phyloP scores from a whole-genome alignment of 352 stramenopile genomes.

The Globisporangium rhizosaccharum region DNA sequence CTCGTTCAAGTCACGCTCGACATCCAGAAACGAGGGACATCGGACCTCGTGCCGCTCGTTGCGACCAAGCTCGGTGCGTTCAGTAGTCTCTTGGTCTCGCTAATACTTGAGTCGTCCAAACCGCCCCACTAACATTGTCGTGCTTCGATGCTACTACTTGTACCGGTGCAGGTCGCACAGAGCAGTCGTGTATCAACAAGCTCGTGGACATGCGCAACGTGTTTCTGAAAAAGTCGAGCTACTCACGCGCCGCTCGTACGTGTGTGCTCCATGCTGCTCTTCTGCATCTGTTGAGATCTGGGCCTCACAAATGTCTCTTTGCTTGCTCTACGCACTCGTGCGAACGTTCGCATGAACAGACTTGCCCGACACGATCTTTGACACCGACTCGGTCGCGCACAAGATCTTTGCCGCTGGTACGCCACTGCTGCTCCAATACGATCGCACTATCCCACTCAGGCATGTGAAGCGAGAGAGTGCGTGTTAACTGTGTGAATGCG shows the following conservation, averaged over 20 bases:
- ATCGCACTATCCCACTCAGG: no score
- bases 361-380: conserved; percentile 48
- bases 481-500: not conserved
- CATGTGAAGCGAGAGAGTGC: no score
- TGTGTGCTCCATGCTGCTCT: not conserved
- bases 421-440: not conserved
- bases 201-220: conserved; percentile 47
- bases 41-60: conserved; percentile 28
- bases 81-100: not conserved
- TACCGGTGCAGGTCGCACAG: conserved; percentile 31
- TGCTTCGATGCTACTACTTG: not conserved
- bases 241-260: conserved; percentile 44
- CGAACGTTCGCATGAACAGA: conserved; percentile 19
- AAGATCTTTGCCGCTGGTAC: conserved; percentile 67
- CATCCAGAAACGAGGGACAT: conserved; percentile 44
- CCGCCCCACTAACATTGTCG: no score
- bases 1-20: conserved; percentile 58
- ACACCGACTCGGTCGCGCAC: conserved; percentile 44
- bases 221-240: conserved; percentile 34
- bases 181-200: conserved; percentile 53
- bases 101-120: not conserved
- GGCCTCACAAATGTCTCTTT: not conserved
- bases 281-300: not conserved
- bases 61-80: conserved; percentile 20
- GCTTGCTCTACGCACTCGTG: conserved; percentile 7